These are phyloP conservation scores for Teunomyces atbi DNA, from an alignment of 805 yeast species.

Conservation along the genomic window DNA sequence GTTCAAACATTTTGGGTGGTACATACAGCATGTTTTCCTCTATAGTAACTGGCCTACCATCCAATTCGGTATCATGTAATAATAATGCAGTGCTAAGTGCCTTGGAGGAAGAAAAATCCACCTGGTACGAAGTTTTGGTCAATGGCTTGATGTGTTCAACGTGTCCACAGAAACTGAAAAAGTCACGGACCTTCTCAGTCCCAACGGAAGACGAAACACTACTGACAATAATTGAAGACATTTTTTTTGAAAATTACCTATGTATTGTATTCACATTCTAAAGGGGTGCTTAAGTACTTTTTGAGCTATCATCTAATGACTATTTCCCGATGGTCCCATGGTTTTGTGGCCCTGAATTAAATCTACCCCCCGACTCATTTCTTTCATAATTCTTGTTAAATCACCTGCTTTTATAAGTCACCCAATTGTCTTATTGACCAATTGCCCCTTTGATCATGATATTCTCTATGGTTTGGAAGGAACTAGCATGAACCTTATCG, in stretches of 20 bases:
- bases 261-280: not conserved
- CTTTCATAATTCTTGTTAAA: no score
- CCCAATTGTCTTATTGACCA: no score
- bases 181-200: constrained; percentile 54
- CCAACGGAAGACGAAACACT: constrained; percentile 52
- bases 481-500: not conserved
- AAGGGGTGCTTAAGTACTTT: not conserved
- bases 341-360: no score
- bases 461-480: not conserved
- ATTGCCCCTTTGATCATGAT: no score
- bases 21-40: constrained; percentile 17
- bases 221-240: constrained; percentile 52
- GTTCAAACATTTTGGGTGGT: constrained; percentile 5
- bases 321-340: not conserved
- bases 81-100: constrained; percentile 73
- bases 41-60: constrained; percentile 54
- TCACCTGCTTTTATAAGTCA: no score
- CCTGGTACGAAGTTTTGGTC: constrained; percentile 37
- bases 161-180: constrained; percentile 73
- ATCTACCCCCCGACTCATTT: no score
- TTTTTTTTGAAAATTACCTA: constrained; percentile 7
- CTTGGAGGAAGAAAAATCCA: constrained; percentile 53
- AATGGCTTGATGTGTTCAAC: constrained; percentile 35
- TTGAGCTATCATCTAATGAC: not conserved
- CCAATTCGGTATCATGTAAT: constrained; percentile 72